Percentiles rank a stretch among this genome's conserved stretches.
phyloP scores from a whole-genome alignment of 2,329 filamentous ascomycete species.

The Fusarium sp. region DNA sequence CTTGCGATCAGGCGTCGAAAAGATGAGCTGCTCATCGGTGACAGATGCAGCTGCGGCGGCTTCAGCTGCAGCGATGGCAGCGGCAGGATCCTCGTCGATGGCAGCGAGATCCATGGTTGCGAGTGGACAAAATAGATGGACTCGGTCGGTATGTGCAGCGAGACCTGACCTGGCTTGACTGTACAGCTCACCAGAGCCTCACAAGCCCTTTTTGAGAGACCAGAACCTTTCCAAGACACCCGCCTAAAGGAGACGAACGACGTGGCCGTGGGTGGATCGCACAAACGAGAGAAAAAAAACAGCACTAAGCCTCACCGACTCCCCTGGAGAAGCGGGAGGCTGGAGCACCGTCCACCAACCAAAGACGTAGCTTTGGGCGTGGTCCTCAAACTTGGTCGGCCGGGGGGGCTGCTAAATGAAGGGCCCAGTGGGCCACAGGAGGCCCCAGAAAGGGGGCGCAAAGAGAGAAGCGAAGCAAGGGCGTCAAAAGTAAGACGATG shows the following conservation, averaged over 20 bases:
- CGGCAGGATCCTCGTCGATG: slow-evolving; percentile 45
- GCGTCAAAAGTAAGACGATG: not conserved
- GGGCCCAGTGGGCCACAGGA: slow-evolving; percentile 30
- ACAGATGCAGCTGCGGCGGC: slow-evolving; percentile 34
- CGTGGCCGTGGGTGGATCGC: slow-evolving; percentile 33
- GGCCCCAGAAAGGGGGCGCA: slow-evolving; percentile 20
- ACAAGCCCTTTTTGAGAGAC: slow-evolving; percentile 35
- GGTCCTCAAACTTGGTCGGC: slow-evolving; percentile 10
- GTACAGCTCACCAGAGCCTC: slow-evolving; percentile 39
- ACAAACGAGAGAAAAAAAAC: slow-evolving; percentile 17
- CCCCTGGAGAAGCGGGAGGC: slow-evolving; percentile 29
- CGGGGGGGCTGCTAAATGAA: slow-evolving; percentile 25
- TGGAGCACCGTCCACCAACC: slow-evolving; percentile 32
- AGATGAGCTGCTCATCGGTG: slow-evolving; percentile 39
- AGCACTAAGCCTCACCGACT: slow-evolving; percentile 40
- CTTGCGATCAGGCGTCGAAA: slow-evolving; percentile 44
- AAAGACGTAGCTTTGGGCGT: not conserved
- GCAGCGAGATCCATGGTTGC: slow-evolving; percentile 42
- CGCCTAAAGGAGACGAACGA: slow-evolving; percentile 38
- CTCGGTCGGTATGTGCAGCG: slow-evolving; percentile 17
- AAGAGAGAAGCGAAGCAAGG: not conserved
- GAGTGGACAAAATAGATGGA: slow-evolving; percentile 22
- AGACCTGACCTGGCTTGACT: slow-evolving; percentile 17
- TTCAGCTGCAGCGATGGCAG: slow-evolving; percentile 40
- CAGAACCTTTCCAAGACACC: slow-evolving; percentile 17